Conservation (phyloP, 2,329 filamentous ascomycete species). For the Macrophomina tecta region DNA sequence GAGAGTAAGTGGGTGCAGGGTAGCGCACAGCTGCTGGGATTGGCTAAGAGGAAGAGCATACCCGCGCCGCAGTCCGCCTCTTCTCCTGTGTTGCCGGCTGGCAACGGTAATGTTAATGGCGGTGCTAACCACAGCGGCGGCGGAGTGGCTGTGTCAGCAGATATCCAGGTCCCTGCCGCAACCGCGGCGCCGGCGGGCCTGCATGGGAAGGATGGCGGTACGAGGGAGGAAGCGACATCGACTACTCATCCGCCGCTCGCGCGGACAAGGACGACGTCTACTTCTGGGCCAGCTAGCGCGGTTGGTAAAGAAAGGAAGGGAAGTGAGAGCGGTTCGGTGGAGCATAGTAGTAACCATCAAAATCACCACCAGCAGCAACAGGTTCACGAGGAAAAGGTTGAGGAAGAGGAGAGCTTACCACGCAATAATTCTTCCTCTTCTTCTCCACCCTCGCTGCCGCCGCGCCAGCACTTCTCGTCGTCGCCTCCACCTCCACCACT, state of each 20-base stretch:
- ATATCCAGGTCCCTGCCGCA: neutral
- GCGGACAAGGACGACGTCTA: slow-evolving; percentile 41
- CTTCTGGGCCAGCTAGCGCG: neutral
- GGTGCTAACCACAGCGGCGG: neutral
- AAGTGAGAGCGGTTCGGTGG: neutral
- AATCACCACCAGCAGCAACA: neutral
- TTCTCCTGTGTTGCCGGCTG: neutral
- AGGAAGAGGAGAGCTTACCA: slow-evolving; percentile 38
- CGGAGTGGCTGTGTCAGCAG: neutral
- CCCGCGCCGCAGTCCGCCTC: slow-evolving; percentile 49
- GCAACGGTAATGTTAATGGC: neutral
- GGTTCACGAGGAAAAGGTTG: neutral
- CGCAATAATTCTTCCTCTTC: slow-evolving; percentile 30
- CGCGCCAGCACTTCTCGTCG: slow-evolving; percentile 28
- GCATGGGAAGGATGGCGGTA: neutral
- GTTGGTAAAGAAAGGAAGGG: neutral
- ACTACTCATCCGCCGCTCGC: slow-evolving; percentile 10
- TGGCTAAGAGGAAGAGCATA: slow-evolving; percentile 43
- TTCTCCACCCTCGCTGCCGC: slow-evolving; percentile 33
- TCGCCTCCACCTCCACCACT: slow-evolving; percentile 53
- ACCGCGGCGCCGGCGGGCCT: slow-evolving; percentile 2
- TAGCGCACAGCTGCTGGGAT: slow-evolving; percentile 2
- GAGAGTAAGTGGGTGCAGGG: slow-evolving; percentile 45
- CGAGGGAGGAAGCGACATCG: neutral
- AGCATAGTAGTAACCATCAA: neutral